A percentile compares a stretch with the other conserved stretches of the same genome.
Conservation (phyloP, 805 yeast species). For the Suhomyces tanzawaensis region DNA sequence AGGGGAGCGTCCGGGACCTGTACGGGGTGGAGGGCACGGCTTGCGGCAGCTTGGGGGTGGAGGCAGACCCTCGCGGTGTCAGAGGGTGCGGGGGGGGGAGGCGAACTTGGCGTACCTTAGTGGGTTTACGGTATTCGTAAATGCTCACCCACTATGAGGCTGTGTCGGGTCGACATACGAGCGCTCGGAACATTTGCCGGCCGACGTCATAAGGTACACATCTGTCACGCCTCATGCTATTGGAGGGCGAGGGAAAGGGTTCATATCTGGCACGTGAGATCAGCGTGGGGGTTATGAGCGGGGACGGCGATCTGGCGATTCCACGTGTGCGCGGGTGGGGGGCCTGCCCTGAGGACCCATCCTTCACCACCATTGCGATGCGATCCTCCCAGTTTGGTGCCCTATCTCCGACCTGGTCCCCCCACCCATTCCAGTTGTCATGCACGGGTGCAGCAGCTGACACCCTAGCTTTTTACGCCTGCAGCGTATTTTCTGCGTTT, state of each 20-base stretch:
- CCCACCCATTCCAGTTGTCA: too few species aligned
- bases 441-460: too few species aligned
- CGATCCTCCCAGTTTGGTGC: too few species aligned
- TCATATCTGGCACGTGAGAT: neutral
- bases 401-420: too few species aligned
- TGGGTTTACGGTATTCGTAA: slow-evolving; percentile 4
- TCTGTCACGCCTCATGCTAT: neutral
- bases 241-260: neutral
- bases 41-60: neutral
- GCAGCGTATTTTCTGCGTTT: too few species aligned
- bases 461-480: too few species aligned
- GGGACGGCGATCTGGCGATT: neutral
- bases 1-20: neutral
- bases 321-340: too few species aligned
- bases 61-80: neutral
- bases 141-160: slow-evolving; percentile 2
- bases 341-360: too few species aligned
- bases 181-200: neutral
- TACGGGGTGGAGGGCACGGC: neutral
- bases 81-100: neutral
- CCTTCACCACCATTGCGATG: too few species aligned
- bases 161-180: slow-evolving; percentile 4
- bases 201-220: slow-evolving; percentile 4
- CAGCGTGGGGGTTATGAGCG: neutral
- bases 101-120: neutral